Base-by-base conservation (phyloP, 768 basidiomycete species). In the Lanmaoa pseudosensibilis region DNA sequence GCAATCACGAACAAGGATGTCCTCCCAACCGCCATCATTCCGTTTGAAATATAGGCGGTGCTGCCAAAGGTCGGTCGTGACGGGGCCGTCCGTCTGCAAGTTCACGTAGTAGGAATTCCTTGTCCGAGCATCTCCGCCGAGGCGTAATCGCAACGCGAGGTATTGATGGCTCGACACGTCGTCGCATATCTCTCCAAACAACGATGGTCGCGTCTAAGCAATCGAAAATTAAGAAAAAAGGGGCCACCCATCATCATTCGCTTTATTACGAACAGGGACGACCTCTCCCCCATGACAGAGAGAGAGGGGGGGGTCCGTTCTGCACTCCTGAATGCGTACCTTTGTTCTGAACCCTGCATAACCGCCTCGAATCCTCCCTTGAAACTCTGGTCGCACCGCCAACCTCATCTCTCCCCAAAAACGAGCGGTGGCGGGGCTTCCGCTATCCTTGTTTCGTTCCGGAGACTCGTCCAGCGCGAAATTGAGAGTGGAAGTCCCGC, bases 311-410 rank as follows among this genome's bases (percentile, higher is more conserved):
- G 19, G 6, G 1, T 16, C 33, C 32, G 19, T 36, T 25, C 52
- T 34, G 15, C 15, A 2, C 12, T 38, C 5, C 16, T 27, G 27
- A 11, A n/a, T 37, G 45, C 75, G 52, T 53, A 90, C 93, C 78
- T 87, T 89, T 68, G 86, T 96, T 60, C 92, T 77, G 69, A 98
- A 92, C 18, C 92, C 95, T 16, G 93, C 92, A 72, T 96, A 98
- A 0, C 95, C 95, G 6, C 87, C 86, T 46, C 91, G 77, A 37
- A 96, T 78, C 62, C 83, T 81, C 1, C 83, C 82, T 64, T 86
- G 81, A 50, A 87, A 72, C n/a, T 83, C 83, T 2, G 83, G 76
- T 46, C 82, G 83, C 2, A 94, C 89, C 39, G 75, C 78, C 18
- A 91, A 77, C 38, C 80, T 74, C 85, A 96, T 87, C 25, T 86